Percentiles rank a stretch among this genome's conserved stretches.
phyloP scores from a whole-genome alignment of 306 rosid genomes.

The Boehmeria nivea region DNA sequence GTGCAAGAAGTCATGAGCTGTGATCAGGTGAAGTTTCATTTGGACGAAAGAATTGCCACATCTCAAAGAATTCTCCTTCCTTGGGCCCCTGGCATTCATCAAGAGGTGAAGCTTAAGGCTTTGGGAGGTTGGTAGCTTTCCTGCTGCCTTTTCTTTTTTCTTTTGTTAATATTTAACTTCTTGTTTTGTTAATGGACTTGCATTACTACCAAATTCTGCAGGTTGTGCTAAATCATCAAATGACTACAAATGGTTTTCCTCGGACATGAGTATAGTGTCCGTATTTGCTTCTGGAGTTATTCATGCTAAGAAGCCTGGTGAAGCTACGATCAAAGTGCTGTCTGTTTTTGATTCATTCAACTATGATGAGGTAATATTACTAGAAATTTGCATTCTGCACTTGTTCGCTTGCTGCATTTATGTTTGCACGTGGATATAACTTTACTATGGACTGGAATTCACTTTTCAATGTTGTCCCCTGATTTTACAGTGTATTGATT shows the following conservation, averaged over 20 bases:
- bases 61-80: slow-evolving; percentile 57
- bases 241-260: slow-evolving; percentile 84
- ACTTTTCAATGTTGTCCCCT: background rate
- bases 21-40: slow-evolving; percentile 55
- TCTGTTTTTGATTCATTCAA: slow-evolving; percentile 67
- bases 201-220: slow-evolving; percentile 23
- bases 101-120: slow-evolving; percentile 74
- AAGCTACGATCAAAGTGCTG: slow-evolving; percentile 72
- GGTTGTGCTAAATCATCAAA: slow-evolving; percentile 75
- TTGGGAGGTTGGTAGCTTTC: slow-evolving; percentile 65
- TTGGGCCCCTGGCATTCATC: slow-evolving; percentile 78
- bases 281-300: slow-evolving; percentile 76
- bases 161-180: slow-evolving; percentile 19
- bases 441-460: no score
- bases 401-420: background rate
- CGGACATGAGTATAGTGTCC: slow-evolving; percentile 56
- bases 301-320: slow-evolving; percentile 86
- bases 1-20: slow-evolving; percentile 69
- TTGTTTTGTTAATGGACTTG: slow-evolving; percentile 20
- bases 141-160: slow-evolving; percentile 1
- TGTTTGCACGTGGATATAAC: no score
- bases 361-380: slow-evolving; percentile 70
- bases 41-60: slow-evolving; percentile 37
- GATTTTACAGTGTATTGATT: background rate
- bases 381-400: background rate